A percentile compares a stretch with the other conserved stretches of the same genome.
These are phyloP conservation scores for Jatropha curcas DNA, from an alignment of 345 rosid species.

Conservation along the genomic window DNA sequence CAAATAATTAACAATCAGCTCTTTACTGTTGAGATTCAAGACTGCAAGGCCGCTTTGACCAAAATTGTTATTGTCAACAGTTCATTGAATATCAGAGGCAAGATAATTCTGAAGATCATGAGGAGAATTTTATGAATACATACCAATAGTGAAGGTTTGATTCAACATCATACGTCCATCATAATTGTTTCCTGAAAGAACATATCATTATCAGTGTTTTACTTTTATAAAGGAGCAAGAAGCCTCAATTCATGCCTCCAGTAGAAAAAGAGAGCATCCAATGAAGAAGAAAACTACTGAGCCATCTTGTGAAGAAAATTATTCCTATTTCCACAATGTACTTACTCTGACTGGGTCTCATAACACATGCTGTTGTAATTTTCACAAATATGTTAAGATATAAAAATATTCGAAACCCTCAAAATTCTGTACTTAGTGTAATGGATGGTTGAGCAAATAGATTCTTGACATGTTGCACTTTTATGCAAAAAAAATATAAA, in stretches of 20 bases:
- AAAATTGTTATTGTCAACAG: not conserved
- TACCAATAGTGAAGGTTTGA: constrained; percentile 94
- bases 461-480: not conserved
- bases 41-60: too few relatives aligned
- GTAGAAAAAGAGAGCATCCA: not conserved
- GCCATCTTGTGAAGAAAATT: not conserved
- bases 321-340: not conserved
- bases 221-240: not conserved
- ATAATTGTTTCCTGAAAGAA: constrained; percentile 66
- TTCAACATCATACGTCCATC: constrained; percentile 74
- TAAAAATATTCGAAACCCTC: not conserved
- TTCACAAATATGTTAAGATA: not conserved
- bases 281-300: not conserved
- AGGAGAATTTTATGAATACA: not conserved
- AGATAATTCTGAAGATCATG: not conserved
- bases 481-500: too few relatives aligned
- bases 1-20: too few relatives aligned
- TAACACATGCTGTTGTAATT: not conserved
- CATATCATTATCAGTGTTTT: not conserved
- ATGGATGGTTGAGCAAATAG: not conserved
- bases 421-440: not conserved
- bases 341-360: not conserved
- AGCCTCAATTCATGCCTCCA: not conserved
- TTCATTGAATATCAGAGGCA: not conserved
- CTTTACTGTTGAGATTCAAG: too few relatives aligned